Base-by-base conservation (phyloP, 306 rosid genomes). In the Dalbergia cultrata region DNA sequence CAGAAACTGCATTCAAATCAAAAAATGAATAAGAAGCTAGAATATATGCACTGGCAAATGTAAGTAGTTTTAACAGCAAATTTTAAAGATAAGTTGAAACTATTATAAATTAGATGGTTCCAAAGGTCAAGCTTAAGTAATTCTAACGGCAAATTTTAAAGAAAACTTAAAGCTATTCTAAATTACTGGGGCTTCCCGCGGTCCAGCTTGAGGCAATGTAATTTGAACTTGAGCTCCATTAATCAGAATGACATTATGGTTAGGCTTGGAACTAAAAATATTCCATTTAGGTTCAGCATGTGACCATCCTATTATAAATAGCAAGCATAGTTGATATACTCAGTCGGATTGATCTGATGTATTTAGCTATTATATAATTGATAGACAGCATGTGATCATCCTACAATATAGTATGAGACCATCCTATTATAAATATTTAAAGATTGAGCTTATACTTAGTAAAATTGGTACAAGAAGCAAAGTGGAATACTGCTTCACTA, bases 1-100 rank as follows among this genome's bases (percentile, higher is more conserved):
- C 87, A 59, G 91, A 93, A 67, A 90, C 92, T 92, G 93, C 87
- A 80, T 63, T 52, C 75, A 83, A 79, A 82, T 56, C 41, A 79
- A 37, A 10, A 64, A 7, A 64, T 54, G 11, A 70, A 26, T 79
- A 31, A 75, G 82, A 75, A 75, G 65, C 71, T 70, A 57, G 2
- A 6, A 67, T 61, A 44, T 57, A 37, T 19, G 54, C 34, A 7
- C 4, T 50, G 53, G 16, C 53, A 11, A 6, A 13, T 10, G n/a
- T 2, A 11, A 47, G 53, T 47, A 47, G 16, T 45, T 39, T 63
- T 33, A 5, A 56, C 63, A 54, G 66, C 70, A 34, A 54, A 34
- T 9, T 70, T 73, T 11, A 7, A 16, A 8, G 11, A 22, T 9
- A 67, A 5, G 4, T 13, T 70, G 50, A 22, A 60, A 14, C 8